phyloP scores from a whole-genome alignment of 1,284 basidiomycete genomes.

The Salmacisia buchloeana region DNA sequence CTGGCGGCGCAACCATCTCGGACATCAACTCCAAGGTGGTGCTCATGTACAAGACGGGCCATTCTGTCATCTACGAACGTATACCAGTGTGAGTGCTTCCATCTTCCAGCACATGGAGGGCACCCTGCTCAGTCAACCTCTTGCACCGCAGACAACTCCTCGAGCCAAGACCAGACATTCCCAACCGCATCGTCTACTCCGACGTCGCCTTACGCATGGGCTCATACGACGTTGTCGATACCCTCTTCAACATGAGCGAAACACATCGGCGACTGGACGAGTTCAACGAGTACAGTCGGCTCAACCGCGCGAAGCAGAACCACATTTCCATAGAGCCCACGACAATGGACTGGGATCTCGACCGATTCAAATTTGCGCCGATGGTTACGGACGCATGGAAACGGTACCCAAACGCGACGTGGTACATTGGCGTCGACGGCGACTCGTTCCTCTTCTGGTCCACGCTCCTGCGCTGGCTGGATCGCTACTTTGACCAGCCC shows the following conservation, averaged over 20 bases:
- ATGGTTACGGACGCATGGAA: background rate
- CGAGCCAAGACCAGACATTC: conserved; percentile 1
- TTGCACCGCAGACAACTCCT: background rate
- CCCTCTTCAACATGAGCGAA: background rate
- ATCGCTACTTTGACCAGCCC: background rate
- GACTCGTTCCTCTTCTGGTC: background rate
- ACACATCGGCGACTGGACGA: background rate
- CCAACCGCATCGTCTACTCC: background rate
- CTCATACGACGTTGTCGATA: background rate
- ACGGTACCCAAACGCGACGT: background rate
- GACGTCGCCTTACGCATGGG: background rate
- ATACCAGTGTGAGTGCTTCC: conserved; percentile 3
- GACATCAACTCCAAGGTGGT: background rate
- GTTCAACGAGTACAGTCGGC: background rate
- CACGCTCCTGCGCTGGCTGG: background rate
- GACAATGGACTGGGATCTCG: background rate
- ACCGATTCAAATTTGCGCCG: conserved; percentile 8
- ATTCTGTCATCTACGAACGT: conserved; percentile 1
- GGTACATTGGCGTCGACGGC: background rate
- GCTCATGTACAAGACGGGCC: conserved; percentile 2
- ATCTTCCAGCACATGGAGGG: background rate
- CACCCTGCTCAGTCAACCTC: background rate
- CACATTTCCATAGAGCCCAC: background rate
- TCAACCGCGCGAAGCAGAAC: too few relatives aligned
- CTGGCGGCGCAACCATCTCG: background rate